These are phyloP conservation scores for Vaccinium darrowii DNA, from an alignment of 148 eudicot species.

Conservation along the genomic window DNA sequence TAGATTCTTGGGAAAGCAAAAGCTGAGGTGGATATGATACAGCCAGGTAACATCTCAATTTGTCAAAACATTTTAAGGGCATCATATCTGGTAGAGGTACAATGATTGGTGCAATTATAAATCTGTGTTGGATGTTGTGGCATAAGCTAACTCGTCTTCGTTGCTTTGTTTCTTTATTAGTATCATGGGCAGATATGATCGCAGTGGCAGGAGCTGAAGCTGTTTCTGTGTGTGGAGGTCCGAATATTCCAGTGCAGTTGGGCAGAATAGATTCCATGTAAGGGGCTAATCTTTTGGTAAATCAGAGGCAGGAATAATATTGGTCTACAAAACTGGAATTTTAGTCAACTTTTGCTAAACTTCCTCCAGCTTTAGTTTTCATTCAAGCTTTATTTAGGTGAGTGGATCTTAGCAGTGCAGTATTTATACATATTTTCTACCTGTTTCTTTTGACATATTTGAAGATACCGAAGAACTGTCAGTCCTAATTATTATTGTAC, in stretches of 20 bases:
- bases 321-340: background rate
- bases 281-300: conserved; percentile 22
- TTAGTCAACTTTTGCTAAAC: background rate
- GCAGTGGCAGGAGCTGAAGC: conserved; percentile 95
- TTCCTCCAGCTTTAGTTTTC: background rate
- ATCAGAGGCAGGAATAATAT: background rate
- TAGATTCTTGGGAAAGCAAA: conserved; percentile 90
- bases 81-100: background rate
- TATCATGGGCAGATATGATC: conserved; percentile 96
- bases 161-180: conserved; percentile 33
- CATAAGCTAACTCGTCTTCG: conserved; percentile 17
- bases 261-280: conserved; percentile 88
- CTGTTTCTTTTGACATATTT: background rate
- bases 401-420: conserved; percentile 8
- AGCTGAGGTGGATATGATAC: conserved; percentile 48
- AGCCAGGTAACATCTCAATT: conserved; percentile 48
- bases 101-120: background rate
- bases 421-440: conserved; percentile 11
- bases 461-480: background rate
- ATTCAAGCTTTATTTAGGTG: background rate
- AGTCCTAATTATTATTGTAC: background rate
- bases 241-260: conserved; percentile 60
- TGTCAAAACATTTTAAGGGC: background rate
- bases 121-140: conserved; percentile 9
- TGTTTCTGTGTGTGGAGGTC: conserved; percentile 88